Base-by-base conservation (phyloP, 352 stramenopile genomes). In the Globisporangium irregulare region DNA sequence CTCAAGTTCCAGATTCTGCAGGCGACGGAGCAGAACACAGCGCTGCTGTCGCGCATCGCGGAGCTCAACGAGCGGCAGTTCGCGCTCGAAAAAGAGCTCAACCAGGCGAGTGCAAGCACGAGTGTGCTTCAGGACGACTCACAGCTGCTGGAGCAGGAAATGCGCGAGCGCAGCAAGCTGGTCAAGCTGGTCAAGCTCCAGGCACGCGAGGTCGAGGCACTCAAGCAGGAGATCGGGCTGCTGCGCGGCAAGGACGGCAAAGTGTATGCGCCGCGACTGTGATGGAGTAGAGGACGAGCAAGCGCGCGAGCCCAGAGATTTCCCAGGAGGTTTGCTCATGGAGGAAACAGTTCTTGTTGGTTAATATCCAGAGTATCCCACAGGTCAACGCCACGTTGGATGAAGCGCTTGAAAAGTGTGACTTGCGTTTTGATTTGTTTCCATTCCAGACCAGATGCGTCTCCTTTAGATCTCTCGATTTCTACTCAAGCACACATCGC, bases 131-230 rank as follows among this genome's bases (percentile, higher is more conserved):
- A 88, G 20, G 77, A 93, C 68, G 82, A 87, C 66, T 70, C 75
- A 12, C 69, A 68, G 62, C 61, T 87, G 56, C 57, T 80, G 12
- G 79, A 91, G 67, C 76, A 82, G 36, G 93, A 98, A 73, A 88
- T 91, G 74, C 79, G 81, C 62, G 93, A 98, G 76, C 88, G 88
- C 62, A 94, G 91, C 71, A 93, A 96, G 36, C 80, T 98, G 24
- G 87, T 96, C 18, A 78, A 88, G 29, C 78, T 97, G 27, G 90
- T 98, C 14, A 97, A 97, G 69, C 79, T 98, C 29, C 94, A 98
- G 76, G 84, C 84, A 38, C 86, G 89, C 43, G 93, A 98, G 66
- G 77, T 98, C 12, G 91, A 98, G 62, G 90, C 89, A 14, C 82
- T 98, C 53, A 96, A 96, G 67, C 79, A 93, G 61, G 92, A 98